Conservation (phyloP, 2,329 filamentous ascomycete genomes). For the Basipetospora chlamydospora region DNA sequence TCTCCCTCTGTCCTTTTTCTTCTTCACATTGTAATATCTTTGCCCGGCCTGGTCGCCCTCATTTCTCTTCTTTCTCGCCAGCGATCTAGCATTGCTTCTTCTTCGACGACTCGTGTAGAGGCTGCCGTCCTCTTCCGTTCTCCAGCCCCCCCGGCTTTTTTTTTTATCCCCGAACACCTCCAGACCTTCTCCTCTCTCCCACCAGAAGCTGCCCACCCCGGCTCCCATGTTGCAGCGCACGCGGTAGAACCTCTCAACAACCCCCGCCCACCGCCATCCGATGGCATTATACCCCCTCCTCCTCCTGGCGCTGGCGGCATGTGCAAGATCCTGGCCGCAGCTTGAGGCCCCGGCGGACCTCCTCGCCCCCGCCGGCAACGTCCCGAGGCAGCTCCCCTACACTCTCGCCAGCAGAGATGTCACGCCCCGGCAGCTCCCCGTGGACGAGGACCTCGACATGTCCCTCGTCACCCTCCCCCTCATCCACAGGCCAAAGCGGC, state of each 20-base stretch:
- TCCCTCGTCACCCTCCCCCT: constrained; percentile 7
- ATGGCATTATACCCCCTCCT: constrained; percentile 4
- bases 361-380: not conserved
- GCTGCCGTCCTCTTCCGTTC: not conserved
- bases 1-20: not conserved
- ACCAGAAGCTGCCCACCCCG: not conserved
- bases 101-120: not conserved
- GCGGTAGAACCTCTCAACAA: constrained; percentile 7
- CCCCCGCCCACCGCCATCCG: not conserved
- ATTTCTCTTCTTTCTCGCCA: not conserved
- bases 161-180: not conserved
- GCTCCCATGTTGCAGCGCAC: constrained; percentile 3
- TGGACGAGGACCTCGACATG: constrained; percentile 4
- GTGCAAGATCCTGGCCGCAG: constrained; percentile 4
- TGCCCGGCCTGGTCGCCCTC: not conserved
- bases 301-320: constrained; percentile 3
- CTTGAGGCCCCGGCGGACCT: not conserved
- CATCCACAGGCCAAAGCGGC: not conserved
- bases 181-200: too few species aligned
- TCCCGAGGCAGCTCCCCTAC: constrained; percentile 1
- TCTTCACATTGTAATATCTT: not conserved
- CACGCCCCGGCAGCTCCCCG: constrained; percentile 4
- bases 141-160: too few species aligned
- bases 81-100: constrained; percentile 1
- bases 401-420: constrained; percentile 4